These are phyloP conservation scores for Serendipita vermifera DNA, from an alignment of 768 basidiomycete genomes.

Conservation along the genomic window DNA sequence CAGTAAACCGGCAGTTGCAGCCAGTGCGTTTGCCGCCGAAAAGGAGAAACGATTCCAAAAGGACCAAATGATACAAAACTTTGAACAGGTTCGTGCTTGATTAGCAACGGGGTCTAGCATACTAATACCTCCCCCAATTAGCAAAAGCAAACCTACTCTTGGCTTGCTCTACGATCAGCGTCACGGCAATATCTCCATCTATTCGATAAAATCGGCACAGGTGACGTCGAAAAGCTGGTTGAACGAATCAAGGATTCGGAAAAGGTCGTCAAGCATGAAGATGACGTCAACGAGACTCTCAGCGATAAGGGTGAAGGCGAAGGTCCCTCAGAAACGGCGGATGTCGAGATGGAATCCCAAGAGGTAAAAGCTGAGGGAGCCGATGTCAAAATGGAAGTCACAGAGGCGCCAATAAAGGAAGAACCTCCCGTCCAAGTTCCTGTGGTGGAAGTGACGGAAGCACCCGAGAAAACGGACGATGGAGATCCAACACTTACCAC, in stretches of 20 bases:
- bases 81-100: slow-evolving; percentile 45
- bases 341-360: slow-evolving; percentile 5
- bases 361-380: too few relatives aligned
- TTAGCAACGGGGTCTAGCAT: slow-evolving; percentile 9
- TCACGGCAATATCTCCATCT: slow-evolving; percentile 61
- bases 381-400: too few relatives aligned
- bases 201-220: slow-evolving; percentile 65
- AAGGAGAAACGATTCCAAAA: slow-evolving; percentile 12
- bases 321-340: not conserved
- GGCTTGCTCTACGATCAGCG: slow-evolving; percentile 67
- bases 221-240: slow-evolving; percentile 45
- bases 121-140: slow-evolving; percentile 20
- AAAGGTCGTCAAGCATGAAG: slow-evolving; percentile 14
- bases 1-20: slow-evolving; percentile 13
- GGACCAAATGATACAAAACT: slow-evolving; percentile 41
- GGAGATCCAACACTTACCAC: too few relatives aligned
- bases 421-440: too few relatives aligned
- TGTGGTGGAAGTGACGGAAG: too few relatives aligned
- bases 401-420: too few relatives aligned
- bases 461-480: too few relatives aligned
- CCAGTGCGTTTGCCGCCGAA: slow-evolving; percentile 17
- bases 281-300: not conserved
- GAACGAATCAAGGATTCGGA: slow-evolving; percentile 27
- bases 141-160: slow-evolving; percentile 67
- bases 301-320: slow-evolving; percentile 1